These are phyloP conservation scores for Apostasia ramifera DNA, from an alignment of 106 monocot species.

Conservation along the genomic window DNA sequence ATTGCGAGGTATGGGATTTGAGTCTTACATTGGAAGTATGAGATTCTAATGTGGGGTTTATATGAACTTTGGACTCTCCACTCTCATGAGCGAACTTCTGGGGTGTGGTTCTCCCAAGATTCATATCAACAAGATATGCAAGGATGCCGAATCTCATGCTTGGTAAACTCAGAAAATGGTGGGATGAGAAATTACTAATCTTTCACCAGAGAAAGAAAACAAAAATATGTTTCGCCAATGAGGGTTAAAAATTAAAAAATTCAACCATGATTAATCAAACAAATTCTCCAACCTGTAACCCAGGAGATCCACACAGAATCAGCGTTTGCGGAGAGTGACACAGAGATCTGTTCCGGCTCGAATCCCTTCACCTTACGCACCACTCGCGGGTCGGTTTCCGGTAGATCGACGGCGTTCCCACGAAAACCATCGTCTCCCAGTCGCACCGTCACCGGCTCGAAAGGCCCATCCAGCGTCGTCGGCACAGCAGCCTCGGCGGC, in stretches of 20 bases:
- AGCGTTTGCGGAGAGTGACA: conserved; percentile 50
- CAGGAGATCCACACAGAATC: conserved; percentile 84
- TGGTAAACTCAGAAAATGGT: too few species aligned
- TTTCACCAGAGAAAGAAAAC: too few species aligned
- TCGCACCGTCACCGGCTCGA: conserved; percentile 56
- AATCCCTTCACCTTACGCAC: conserved; percentile 39
- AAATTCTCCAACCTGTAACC: conserved; percentile 40
- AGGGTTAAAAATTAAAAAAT: not conserved
- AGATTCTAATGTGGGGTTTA: too few species aligned
- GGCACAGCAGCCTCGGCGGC: conserved; percentile 11
- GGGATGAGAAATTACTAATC: too few species aligned
- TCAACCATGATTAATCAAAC: not conserved
- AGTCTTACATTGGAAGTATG: too few species aligned
- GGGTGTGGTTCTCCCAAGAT: too few species aligned
- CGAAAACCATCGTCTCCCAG: conserved; percentile 37
- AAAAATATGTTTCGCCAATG: too few species aligned
- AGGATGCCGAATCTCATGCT: too few species aligned
- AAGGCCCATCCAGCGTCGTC: conserved; percentile 76
- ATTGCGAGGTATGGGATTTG: too few species aligned
- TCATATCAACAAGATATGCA: too few species aligned
- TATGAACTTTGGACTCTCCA: too few species aligned
- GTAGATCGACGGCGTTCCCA: conserved; percentile 66
- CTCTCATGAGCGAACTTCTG: too few species aligned
- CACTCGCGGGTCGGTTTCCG: conserved; percentile 59
- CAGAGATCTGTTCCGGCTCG: conserved; percentile 82